Evolutionary conservation across 2,329 filamentous ascomycete species (phyloP).

Genomic region (Pestalotiopsis sp.): DNA sequence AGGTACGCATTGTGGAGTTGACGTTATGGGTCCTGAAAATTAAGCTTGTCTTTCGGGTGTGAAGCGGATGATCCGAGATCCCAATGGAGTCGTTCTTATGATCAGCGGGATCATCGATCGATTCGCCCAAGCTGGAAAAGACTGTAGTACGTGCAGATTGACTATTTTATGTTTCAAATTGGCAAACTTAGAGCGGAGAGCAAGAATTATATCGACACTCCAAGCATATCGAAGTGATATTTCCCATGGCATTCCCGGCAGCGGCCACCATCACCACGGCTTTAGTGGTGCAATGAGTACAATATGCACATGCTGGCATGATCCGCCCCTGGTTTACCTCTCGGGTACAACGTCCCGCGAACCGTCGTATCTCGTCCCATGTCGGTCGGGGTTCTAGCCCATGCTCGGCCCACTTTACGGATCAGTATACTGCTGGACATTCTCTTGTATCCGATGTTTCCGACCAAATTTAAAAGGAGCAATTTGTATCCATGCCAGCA

Average conservation of each 20-base stretch:
- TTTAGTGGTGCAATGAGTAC: too few species aligned
- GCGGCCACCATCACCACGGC: too few species aligned
- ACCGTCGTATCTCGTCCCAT: not conserved
- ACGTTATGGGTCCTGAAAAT: not conserved
- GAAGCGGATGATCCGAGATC: not conserved
- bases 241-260: not conserved
- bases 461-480: not conserved
- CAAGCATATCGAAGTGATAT: not conserved
- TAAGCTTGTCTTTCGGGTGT: not conserved
- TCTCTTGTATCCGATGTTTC: not conserved
- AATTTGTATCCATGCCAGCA: not conserved
- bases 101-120: slow-evolving; percentile 7
- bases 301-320: not conserved
- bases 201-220: not conserved
- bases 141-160: not conserved
- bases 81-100: not conserved
- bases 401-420: not conserved
- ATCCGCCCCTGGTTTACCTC: not conserved
- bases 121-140: not conserved
- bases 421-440: not conserved
- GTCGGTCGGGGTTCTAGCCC: too few species aligned
- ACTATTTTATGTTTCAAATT: not conserved
- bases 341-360: not conserved
- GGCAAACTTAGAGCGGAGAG: not conserved
- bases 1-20: not conserved